Conservation (phyloP, 1,284 basidiomycete species). For the Wallemia ichthyophaga region DNA sequence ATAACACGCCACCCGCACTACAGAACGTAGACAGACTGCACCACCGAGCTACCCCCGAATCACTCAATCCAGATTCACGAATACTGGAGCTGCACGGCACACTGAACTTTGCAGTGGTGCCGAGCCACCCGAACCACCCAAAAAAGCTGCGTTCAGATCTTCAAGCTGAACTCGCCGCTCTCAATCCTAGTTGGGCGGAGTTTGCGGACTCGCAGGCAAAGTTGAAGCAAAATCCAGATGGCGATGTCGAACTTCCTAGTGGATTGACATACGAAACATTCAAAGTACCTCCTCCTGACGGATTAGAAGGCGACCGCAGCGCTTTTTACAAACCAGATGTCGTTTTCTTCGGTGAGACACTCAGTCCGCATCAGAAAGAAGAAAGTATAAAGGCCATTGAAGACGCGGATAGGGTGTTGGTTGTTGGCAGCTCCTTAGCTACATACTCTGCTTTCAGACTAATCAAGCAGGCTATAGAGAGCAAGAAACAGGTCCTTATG, state of each 20-base stretch:
- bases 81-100: slow-evolving; percentile 72
- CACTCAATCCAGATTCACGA: slow-evolving; percentile 15
- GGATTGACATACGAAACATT: background rate
- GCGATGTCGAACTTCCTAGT: slow-evolving; percentile 31
- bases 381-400: slow-evolving; percentile 31
- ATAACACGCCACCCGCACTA: background rate
- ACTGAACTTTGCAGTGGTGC: slow-evolving; percentile 21
- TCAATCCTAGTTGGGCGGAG: slow-evolving; percentile 50
- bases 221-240: slow-evolving; percentile 63
- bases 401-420: slow-evolving; percentile 31
- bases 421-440: slow-evolving; percentile 63
- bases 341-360: slow-evolving; percentile 67
- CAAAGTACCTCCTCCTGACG: background rate
- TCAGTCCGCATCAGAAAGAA: slow-evolving; percentile 12
- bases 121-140: slow-evolving; percentile 27
- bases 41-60: slow-evolving; percentile 26
- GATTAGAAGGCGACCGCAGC: background rate
- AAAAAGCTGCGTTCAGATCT: slow-evolving; percentile 44
- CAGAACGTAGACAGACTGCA: slow-evolving; percentile 53
- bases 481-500: slow-evolving; percentile 42
- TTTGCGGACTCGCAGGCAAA: slow-evolving; percentile 23
- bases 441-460: slow-evolving; percentile 72
- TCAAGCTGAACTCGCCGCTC: slow-evolving; percentile 34
- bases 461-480: slow-evolving; percentile 45
- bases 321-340: slow-evolving; percentile 37